Evolutionary conservation across 768 basidiomycete genomes (phyloP).

Genomic region (Sarcodon aspratus): DNA sequence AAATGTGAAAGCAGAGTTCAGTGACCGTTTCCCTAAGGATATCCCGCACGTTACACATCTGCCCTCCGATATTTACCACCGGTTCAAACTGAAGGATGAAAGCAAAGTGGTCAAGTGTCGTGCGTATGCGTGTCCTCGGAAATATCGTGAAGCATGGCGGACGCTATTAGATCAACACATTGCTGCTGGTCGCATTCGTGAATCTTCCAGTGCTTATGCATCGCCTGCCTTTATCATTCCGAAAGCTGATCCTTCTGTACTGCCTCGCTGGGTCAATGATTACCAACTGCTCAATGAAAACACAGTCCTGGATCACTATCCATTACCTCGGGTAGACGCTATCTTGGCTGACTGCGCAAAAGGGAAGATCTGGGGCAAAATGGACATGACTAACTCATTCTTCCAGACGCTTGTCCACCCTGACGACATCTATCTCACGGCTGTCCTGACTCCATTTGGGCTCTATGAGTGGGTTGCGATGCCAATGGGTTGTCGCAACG

Average conservation of each 20-base stretch:
- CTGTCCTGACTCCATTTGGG: conserved; percentile 26
- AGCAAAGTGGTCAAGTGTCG: conserved; percentile 11
- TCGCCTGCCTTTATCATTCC: conserved; percentile 29
- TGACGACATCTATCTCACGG: conserved; percentile 20
- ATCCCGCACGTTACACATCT: conserved; percentile 14
- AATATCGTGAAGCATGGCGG: conserved; percentile 22
- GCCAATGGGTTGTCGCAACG: conserved; percentile 26
- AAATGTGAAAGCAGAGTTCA: conserved; percentile 6
- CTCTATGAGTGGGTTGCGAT: conserved; percentile 31
- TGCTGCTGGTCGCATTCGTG: conserved; percentile 17
- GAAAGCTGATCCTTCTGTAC: conserved; percentile 16
- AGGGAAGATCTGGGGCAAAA: conserved; percentile 22
- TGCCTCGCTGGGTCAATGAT: conserved; percentile 26
- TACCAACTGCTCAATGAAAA: conserved; percentile 20
- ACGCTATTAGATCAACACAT: conserved; percentile 22
- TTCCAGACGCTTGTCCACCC: conserved; percentile 24
- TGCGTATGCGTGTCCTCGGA: conserved; percentile 20
- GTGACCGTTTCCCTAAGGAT: conserved; percentile 12
- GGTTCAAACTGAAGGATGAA: conserved; percentile 18
- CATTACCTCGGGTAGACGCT: conserved; percentile 19
- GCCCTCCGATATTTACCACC: conserved; percentile 12
- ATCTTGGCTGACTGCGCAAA: conserved; percentile 23
- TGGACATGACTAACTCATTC: conserved; percentile 31
- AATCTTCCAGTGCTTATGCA: conserved; percentile 14
- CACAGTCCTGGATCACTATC: conserved; percentile 17